A percentile compares a stretch with the other conserved stretches of the same genome.
Evolutionary conservation across 2,329 filamentous ascomycete genomes (phyloP).

Genomic region (Aspergillus candidus): DNA sequence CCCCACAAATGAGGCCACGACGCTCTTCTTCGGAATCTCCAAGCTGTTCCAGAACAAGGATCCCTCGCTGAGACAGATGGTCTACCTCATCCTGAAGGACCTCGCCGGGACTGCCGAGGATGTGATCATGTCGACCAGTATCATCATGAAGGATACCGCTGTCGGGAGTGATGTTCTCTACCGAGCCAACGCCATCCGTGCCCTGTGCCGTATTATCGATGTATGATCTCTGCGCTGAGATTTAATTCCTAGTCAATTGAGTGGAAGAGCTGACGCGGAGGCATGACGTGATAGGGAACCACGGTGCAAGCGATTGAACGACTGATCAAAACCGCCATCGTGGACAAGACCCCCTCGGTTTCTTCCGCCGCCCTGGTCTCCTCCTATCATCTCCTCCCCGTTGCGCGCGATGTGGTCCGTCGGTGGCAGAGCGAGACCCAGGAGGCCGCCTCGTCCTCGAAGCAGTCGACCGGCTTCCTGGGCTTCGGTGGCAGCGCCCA

Average conservation of each 20-base stretch:
- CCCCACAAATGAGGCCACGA: constrained; percentile 93
- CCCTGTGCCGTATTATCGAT: constrained; percentile 93
- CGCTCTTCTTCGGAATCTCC: constrained; percentile 97
- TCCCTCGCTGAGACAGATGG: constrained; percentile 95
- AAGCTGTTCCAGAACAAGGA: constrained; percentile 99
- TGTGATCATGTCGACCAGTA: constrained; percentile 99
- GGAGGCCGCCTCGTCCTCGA: constrained; percentile 84
- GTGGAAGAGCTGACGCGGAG: constrained; percentile 10
- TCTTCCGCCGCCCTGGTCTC: constrained; percentile 94
- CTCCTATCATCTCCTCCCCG: constrained; percentile 93
- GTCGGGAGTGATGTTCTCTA: constrained; percentile 91
- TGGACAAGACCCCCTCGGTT: constrained; percentile 97
- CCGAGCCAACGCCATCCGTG: constrained; percentile 91
- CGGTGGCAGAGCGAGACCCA: constrained; percentile 99
- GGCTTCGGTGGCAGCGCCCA: constrained; percentile 78
- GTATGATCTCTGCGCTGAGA: constrained; percentile 46
- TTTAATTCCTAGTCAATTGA: neutral
- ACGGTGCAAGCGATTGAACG: constrained; percentile 97
- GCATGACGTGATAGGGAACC: constrained; percentile 56
- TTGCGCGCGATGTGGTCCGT: constrained; percentile 88
- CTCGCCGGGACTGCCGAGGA: constrained; percentile 91
- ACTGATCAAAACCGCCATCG: constrained; percentile 97
- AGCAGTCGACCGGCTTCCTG: constrained; percentile 84
- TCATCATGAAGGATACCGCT: constrained; percentile 99
- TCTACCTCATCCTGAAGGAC: constrained; percentile 97